These are phyloP conservation scores for Schwanniomyces vanrijiae DNA, from an alignment of 805 yeast genomes.

Conservation along the genomic window DNA sequence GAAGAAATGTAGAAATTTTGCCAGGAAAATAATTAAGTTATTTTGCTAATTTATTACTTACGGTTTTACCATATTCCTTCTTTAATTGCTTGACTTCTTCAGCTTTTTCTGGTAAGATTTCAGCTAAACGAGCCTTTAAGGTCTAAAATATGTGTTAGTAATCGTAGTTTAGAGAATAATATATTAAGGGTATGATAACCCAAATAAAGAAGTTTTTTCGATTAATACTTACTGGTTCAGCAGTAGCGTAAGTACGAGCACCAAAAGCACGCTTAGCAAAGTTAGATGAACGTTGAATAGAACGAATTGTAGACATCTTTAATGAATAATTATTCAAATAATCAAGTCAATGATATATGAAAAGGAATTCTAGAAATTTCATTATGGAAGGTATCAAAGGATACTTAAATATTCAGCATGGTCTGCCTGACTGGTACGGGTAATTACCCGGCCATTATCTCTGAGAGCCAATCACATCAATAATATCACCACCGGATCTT, in stretches of 20 bases:
- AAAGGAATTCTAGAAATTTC: constrained; percentile 1
- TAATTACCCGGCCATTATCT: constrained; percentile 5
- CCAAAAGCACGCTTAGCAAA: constrained; percentile 24
- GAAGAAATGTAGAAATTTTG: neutral
- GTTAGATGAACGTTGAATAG: constrained; percentile 34
- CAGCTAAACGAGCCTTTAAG: constrained; percentile 92
- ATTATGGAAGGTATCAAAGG: constrained; percentile 3
- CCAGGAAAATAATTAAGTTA: too few species aligned
- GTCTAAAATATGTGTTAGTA: constrained; percentile 41
- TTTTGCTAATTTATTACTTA: constrained; percentile 30
- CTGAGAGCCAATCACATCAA: constrained; percentile 5
- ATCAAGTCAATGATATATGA: neutral
- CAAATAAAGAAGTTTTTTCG: neutral
- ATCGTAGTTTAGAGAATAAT: neutral
- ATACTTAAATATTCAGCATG: constrained; percentile 7
- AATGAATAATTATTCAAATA: neutral
- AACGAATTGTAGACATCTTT: constrained; percentile 35
- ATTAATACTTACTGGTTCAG: constrained; percentile 31
- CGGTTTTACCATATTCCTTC: constrained; percentile 85
- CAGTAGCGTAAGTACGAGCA: constrained; percentile 33
- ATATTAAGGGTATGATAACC: neutral
- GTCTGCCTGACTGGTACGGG: constrained; percentile 7
- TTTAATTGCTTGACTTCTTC: constrained; percentile 90
- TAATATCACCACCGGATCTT: constrained; percentile 3
- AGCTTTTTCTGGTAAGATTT: constrained; percentile 85